Conservation (phyloP, 768 basidiomycete species). For the Russula brevipes region DNA sequence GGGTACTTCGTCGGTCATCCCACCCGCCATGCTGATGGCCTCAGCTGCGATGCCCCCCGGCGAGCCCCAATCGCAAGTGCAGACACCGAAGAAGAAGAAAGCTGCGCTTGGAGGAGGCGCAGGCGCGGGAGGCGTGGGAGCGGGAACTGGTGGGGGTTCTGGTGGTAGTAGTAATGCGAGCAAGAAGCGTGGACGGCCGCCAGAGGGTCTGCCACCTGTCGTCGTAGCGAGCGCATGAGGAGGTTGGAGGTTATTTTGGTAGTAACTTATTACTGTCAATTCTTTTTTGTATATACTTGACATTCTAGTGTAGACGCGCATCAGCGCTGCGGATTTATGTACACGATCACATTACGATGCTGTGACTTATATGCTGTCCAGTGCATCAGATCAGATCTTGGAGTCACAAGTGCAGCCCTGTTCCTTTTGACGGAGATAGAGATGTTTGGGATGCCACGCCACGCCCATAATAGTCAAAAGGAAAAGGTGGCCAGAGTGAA, state of each 20-base stretch:
- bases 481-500: too few relatives aligned
- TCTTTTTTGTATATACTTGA: slow-evolving; percentile 17
- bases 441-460: too few relatives aligned
- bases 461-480: too few relatives aligned
- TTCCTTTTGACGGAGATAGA: too few relatives aligned
- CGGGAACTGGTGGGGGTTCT: not conserved
- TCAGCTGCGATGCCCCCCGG: not conserved
- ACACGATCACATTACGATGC: not conserved
- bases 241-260: not conserved
- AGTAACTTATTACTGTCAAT: slow-evolving; percentile 22
- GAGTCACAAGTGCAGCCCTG: too few relatives aligned
- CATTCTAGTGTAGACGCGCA: slow-evolving; percentile 14
- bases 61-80: not conserved
- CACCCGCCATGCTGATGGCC: not conserved
- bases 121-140: not conserved
- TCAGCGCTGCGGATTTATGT: slow-evolving; percentile 13
- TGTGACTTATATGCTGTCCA: too few relatives aligned
- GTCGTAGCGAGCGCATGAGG: slow-evolving; percentile 33
- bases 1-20: not conserved
- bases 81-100: slow-evolving; percentile 26
- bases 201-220: slow-evolving; percentile 29
- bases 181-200: slow-evolving; percentile 26
- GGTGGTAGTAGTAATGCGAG: slow-evolving; percentile 6
- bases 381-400: too few relatives aligned
- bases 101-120: not conserved